Evolutionary conservation across 2,329 filamentous ascomycete genomes (phyloP).

Genomic region (Ophiostoma sp.): DNA sequence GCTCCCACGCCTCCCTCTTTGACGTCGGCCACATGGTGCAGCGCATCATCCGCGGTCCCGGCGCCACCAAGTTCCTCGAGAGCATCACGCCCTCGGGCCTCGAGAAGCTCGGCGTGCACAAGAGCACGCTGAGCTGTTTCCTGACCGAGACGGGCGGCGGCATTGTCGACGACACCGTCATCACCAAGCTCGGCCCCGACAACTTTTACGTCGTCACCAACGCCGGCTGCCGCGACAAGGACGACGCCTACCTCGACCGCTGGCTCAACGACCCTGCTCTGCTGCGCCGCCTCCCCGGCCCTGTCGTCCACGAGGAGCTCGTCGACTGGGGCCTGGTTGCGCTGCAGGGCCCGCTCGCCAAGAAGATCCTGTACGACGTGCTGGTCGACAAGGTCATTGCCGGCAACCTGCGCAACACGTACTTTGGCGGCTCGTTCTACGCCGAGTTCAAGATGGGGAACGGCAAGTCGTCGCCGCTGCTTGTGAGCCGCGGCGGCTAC

Average conservation of each 20-base stretch:
- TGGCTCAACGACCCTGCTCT: conserved; percentile 58
- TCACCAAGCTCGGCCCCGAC: conserved; percentile 70
- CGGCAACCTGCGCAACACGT: conserved; percentile 59
- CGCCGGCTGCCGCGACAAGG: conserved; percentile 85
- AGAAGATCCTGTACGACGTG: conserved; percentile 60
- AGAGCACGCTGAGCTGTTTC: conserved; percentile 78
- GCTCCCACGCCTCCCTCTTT: conserved; percentile 82
- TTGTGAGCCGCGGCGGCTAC: conserved; percentile 87
- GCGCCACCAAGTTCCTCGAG: conserved; percentile 75
- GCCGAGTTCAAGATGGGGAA: conserved; percentile 51
- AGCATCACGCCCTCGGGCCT: conserved; percentile 74
- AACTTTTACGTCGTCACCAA: conserved; percentile 93
- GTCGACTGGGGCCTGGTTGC: conserved; percentile 75
- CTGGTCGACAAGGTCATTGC: conserved; percentile 49
- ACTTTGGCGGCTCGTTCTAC: conserved; percentile 73
- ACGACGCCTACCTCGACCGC: conserved; percentile 67
- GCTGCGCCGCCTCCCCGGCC: conserved; percentile 28
- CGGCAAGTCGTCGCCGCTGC: conserved; percentile 45
- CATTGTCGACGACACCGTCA: conserved; percentile 90
- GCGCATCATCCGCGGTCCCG: conserved; percentile 75
- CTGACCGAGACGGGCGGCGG: conserved; percentile 69
- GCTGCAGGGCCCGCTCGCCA: conserved; percentile 77
- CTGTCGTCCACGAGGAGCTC: conserved; percentile 44
- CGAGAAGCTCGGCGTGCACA: conserved; percentile 56
- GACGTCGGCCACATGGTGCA: conserved; percentile 97